These are phyloP conservation scores for Globisporangium rhizosaccharum DNA, from an alignment of 352 stramenopile species.

Conservation along the genomic window DNA sequence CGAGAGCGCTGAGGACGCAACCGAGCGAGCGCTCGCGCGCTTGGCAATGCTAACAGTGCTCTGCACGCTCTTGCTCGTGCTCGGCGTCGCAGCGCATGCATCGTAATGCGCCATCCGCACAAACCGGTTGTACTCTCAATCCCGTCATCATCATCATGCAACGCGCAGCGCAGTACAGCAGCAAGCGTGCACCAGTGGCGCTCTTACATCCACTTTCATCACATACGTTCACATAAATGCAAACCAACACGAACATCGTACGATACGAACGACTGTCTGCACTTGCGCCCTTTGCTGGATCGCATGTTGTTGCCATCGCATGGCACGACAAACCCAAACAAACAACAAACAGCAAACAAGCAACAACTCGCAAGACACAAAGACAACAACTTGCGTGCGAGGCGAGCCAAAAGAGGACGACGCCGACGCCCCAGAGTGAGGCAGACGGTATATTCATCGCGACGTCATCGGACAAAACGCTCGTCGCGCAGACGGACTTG, in stretches of 20 bases:
- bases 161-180: neutral
- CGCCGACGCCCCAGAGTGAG: slow-evolving; percentile 49
- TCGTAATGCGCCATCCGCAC: neutral
- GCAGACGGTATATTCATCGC: neutral
- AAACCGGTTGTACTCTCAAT: neutral
- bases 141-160: neutral
- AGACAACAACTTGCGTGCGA: neutral
- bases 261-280: too few species aligned
- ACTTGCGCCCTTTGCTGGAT: too few species aligned
- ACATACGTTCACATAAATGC: too few species aligned
- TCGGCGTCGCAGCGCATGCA: slow-evolving; percentile 27
- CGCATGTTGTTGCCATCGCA: too few species aligned
- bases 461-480: neutral
- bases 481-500: neutral
- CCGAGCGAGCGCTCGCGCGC: slow-evolving; percentile 26
- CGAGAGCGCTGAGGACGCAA: slow-evolving; percentile 33
- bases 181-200: neutral
- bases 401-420: slow-evolving; percentile 29
- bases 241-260: too few species aligned
- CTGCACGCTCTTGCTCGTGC: slow-evolving; percentile 26
- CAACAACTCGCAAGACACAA: neutral
- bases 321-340: neutral
- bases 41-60: slow-evolving; percentile 30
- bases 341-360: neutral
- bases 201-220: too few species aligned